Conservation (phyloP, 306 rosid species). For the Luffa acutangula region DNA sequence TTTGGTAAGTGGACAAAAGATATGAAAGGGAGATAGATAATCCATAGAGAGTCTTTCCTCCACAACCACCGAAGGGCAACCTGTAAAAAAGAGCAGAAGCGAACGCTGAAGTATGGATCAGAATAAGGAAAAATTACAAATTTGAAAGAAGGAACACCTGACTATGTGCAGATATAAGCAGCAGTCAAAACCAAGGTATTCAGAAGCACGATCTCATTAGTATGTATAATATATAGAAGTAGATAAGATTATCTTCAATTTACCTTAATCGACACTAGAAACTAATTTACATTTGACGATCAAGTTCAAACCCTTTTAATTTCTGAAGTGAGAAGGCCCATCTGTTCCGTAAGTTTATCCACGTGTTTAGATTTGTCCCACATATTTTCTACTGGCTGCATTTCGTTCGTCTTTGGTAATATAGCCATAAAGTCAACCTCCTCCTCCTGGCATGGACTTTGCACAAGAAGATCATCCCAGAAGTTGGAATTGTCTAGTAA, state of each 20-base stretch:
- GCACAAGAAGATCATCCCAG: conserved; percentile 44
- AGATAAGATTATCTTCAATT: background rate
- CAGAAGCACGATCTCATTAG: background rate
- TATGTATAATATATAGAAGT: background rate
- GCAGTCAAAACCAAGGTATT: background rate
- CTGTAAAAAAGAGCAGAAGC: conserved; percentile 3
- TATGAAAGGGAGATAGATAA: background rate
- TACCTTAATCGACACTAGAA: conserved; percentile 20
- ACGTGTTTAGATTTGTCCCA: conserved; percentile 50
- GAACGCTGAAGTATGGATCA: conserved; percentile 8
- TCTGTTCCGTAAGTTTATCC: conserved; percentile 78
- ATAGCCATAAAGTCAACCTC: conserved; percentile 35
- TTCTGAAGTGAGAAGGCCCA: conserved; percentile 80
- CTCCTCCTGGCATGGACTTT: conserved; percentile 35
- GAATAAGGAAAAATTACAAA: background rate
- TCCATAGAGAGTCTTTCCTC: conserved; percentile 8
- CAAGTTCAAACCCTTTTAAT: conserved; percentile 29
- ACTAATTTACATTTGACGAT: conserved; percentile 33
- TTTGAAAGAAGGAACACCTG: background rate
- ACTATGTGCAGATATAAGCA: background rate
- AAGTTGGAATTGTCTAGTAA: conserved; percentile 42
- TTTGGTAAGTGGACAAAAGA: background rate
- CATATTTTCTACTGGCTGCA: conserved; percentile 47
- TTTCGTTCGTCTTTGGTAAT: conserved; percentile 29
- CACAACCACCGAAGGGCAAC: conserved; percentile 15